A percentile compares a stretch with the other conserved stretches of the same genome.
These are phyloP conservation scores for Protostelium mycophagum DNA, from an alignment of 78 protist species.

Conservation along the genomic window DNA sequence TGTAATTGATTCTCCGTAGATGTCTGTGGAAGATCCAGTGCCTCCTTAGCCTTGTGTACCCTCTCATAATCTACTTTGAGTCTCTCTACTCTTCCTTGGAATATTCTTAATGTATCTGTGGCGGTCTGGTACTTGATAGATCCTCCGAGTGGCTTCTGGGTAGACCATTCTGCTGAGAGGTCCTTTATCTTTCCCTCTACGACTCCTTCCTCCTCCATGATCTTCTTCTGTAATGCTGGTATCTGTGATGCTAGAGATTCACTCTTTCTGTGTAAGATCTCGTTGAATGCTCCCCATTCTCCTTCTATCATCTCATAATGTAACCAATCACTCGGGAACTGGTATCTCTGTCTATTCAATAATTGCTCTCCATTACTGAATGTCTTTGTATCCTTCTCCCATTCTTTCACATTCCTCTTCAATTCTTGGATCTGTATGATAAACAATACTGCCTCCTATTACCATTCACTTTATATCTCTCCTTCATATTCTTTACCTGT, in stretches of 20 bases:
- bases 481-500: too few relatives aligned
- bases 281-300: constrained; percentile 76
- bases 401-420: constrained; percentile 22
- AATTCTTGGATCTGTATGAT: constrained; percentile 75
- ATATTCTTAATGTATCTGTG: constrained; percentile 34
- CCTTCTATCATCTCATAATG: constrained; percentile 69
- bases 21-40: constrained; percentile 56
- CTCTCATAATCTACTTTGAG: constrained; percentile 46
- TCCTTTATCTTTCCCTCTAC: constrained; percentile 32
- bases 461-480: background rate
- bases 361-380: constrained; percentile 62
- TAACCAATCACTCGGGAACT: constrained; percentile 85
- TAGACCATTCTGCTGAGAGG: constrained; percentile 41
- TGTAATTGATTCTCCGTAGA: constrained; percentile 32
- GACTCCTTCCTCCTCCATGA: constrained; percentile 39
- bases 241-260: constrained; percentile 29
- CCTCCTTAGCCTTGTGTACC: constrained; percentile 62
- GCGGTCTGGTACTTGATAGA: constrained; percentile 43
- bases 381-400: constrained; percentile 42
- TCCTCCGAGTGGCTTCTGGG: constrained; percentile 74
- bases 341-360: constrained; percentile 71
- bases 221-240: constrained; percentile 55
- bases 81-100: constrained; percentile 36
- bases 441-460: constrained; percentile 79
- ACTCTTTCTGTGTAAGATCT: constrained; percentile 45